A percentile compares a stretch with the other conserved stretches of the same genome.
Conservation (phyloP, 208 protist species). For the Acanthamoeba healyi region DNA sequence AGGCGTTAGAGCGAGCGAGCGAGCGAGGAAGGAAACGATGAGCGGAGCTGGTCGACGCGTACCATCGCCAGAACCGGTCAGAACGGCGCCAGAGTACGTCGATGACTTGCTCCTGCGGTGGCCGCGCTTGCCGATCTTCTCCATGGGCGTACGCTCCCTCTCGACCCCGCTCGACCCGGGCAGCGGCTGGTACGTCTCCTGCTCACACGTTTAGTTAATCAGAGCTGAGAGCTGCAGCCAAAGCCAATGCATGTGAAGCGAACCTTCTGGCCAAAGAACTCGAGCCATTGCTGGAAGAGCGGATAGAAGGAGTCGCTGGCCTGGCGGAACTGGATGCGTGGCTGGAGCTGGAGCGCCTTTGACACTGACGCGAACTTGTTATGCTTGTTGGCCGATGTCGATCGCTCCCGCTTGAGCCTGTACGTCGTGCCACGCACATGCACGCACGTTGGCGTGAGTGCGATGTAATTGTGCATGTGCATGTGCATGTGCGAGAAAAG, state of each 20-base stretch:
- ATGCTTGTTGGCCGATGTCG: neutral
- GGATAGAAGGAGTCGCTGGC: conserved; percentile 15
- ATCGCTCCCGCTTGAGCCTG: neutral
- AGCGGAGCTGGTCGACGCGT: too few species aligned
- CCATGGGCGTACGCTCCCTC: conserved; percentile 11
- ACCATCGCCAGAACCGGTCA: neutral
- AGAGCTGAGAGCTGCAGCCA: too few species aligned
- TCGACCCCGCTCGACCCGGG: neutral
- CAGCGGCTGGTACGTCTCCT: neutral
- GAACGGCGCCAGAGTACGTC: neutral
- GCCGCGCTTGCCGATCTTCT: conserved; percentile 26
- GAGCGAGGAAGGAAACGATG: too few species aligned
- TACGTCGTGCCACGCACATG: too few species aligned
- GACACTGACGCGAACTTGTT: conserved; percentile 38
- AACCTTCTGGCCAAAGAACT: conserved; percentile 47
- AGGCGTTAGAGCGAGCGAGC: too few species aligned
- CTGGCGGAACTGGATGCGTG: conserved; percentile 2
- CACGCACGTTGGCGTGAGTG: too few species aligned
- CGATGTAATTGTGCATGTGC: neutral
- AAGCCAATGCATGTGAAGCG: too few species aligned
- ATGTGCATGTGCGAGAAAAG: neutral
- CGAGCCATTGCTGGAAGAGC: conserved; percentile 51
- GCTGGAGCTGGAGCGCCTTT: conserved; percentile 4
- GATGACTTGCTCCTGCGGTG: conserved; percentile 7
- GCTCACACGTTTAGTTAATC: too few species aligned